Conservation (phyloP, 805 yeast species). For the Danielia oregonensis region DNA sequence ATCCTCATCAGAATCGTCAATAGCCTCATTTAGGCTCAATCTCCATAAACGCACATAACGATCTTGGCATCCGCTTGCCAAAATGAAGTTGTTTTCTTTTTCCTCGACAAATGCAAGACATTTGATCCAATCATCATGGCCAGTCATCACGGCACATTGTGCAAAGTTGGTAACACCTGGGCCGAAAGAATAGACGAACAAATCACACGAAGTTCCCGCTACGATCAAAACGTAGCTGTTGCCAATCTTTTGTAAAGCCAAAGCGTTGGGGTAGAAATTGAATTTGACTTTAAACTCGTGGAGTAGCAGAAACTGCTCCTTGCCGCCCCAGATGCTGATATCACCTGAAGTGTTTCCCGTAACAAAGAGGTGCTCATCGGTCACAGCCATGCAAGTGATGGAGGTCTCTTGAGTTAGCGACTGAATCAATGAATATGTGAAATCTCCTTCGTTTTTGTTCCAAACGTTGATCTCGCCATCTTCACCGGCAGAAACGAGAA, state of each 20-base stretch:
- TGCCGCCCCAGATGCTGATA: conserved; percentile 46
- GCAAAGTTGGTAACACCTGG: conserved; percentile 15
- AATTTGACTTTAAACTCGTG: conserved; percentile 31
- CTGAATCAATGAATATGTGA: conserved; percentile 29
- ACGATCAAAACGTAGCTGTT: conserved; percentile 49
- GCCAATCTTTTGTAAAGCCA: conserved; percentile 32
- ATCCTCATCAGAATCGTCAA: conserved; percentile 58
- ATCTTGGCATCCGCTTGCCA: conserved; percentile 93
- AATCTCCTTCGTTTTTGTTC: conserved; percentile 28
- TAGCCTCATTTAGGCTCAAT: conserved; percentile 50
- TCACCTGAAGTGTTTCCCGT: conserved; percentile 66
- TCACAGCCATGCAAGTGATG: conserved; percentile 51
- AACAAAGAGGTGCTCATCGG: conserved; percentile 36
- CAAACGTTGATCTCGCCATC: conserved; percentile 64
- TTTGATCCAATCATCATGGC: conserved; percentile 97
- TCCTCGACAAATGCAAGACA: conserved; percentile 57
- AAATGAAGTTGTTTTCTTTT: conserved; percentile 47
- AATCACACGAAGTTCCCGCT: conserved; percentile 64
- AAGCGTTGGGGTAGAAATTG: conserved; percentile 48
- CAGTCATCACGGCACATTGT: conserved; percentile 57
- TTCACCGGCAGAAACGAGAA: conserved; percentile 61
- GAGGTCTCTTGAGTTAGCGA: conserved; percentile 44
- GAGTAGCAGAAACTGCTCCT: conserved; percentile 22
- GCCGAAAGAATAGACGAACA: conserved; percentile 53
- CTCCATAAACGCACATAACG: conserved; percentile 90